Evolutionary conservation across 352 stramenopile species (phyloP), one percentile per base, ranked within the genome.

Genomic region (Globisporangium radiosum): DNA sequence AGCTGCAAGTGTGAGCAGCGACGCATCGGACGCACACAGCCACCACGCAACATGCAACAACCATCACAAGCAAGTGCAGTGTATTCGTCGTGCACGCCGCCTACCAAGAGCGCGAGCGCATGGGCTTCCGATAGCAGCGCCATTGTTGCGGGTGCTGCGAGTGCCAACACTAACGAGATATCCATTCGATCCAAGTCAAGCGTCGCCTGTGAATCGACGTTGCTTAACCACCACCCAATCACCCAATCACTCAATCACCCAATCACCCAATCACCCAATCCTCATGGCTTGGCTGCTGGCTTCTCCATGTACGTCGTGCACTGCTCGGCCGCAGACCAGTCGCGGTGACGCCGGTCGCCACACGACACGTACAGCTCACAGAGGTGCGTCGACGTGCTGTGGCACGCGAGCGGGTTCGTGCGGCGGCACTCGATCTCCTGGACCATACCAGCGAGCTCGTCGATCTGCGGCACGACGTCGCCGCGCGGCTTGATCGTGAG

Each of bases 361-460:
- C 85, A 95, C 4, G 83, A 83, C 55, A 69, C 80, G 52, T 91
- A 90, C 19, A 95, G 70, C 61, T 95, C 85, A 54, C 85, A 95
- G 55, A 92, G 76, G 61, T 95, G 85, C 2, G 85, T 93, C 51
- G 85, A 65, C 11, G 83, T 92, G 65, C 83, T 90, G 69, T 95
- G 85, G 66, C 85, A 95, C 9, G 76, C 81, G 19, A 95, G 72
- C 11, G 81, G 81, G 62, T 91, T 93, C 38, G 72, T 71, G 50
- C 78, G 69, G 25, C 82, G 85, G 58, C 86, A 95, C 61, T 92
- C 78, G 51, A 94, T 92, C 65, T 95, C 84, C 62, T 95, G 86
- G n/a, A 95, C 79, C 77, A 95, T 87, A 5, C 86, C 86, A 39
- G 71, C 83, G 7, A 95, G 70, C 58, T 86, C 75, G 63, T 95